A percentile compares a stretch with the other conserved stretches of the same genome.
Conservation (phyloP, 2,329 filamentous ascomycete genomes). For the Aspergillus quadricinctus region DNA sequence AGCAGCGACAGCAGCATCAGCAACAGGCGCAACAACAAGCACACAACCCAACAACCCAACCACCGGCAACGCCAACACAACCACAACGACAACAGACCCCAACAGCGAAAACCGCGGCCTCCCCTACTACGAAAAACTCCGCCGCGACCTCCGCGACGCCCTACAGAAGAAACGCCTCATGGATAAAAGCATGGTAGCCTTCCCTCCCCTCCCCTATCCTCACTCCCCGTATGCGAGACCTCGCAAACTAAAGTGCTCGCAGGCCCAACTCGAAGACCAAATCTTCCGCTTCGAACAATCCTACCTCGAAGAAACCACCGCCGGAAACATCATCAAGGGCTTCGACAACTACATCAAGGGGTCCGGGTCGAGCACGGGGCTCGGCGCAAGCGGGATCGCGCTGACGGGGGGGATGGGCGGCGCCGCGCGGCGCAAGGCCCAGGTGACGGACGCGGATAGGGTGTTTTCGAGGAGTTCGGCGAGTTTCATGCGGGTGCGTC, state of each 20-base stretch:
- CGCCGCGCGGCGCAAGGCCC: conserved; percentile 39
- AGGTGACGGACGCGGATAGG: conserved; percentile 43
- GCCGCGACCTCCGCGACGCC: conserved; percentile 62
- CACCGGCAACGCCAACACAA: conserved; percentile 14
- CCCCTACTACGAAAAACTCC: conserved; percentile 70
- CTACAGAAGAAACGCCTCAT: conserved; percentile 62
- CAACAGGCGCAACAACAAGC: conserved; percentile 18
- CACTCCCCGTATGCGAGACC: no score
- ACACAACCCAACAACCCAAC: conserved; percentile 11
- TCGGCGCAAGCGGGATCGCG: conserved; percentile 29
- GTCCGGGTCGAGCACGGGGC: conserved; percentile 50
- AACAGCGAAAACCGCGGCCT: conserved; percentile 39
- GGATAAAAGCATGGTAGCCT: conserved; percentile 56
- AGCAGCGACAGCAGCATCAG: conserved; percentile 10
- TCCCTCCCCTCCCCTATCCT: neutral
- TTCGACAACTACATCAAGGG: conserved; percentile 99
- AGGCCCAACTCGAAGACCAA: conserved; percentile 67
- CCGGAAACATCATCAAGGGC: conserved; percentile 92
- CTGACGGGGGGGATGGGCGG: conserved; percentile 21
- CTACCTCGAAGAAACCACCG: conserved; percentile 83
- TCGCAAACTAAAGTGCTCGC: conserved; percentile 10
- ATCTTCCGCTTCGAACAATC: conserved; percentile 79
- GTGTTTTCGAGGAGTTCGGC: conserved; percentile 48
- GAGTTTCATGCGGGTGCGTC: conserved; percentile 43
- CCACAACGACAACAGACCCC: conserved; percentile 24